A percentile compares a stretch with the other conserved stretches of the same genome.
Conservation (phyloP, 306 rosid genomes). For the Sicyos baderoa region DNA sequence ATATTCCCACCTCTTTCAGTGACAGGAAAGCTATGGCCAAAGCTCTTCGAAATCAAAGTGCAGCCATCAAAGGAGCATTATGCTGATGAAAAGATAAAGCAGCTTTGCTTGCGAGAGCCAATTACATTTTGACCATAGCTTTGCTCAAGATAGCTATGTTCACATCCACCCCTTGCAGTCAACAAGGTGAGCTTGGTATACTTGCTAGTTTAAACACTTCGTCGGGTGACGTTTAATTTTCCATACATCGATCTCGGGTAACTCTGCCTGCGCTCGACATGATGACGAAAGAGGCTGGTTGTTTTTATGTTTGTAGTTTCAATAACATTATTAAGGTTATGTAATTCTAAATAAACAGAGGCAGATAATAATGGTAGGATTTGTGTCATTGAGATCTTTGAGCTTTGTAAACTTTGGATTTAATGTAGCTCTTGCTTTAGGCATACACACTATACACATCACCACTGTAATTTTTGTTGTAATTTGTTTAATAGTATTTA, state of each 20-base stretch:
- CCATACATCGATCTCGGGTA: background rate
- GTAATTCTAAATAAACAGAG: background rate
- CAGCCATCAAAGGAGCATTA: constrained; percentile 29
- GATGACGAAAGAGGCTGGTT: background rate
- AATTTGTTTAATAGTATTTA: background rate
- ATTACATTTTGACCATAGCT: constrained; percentile 19
- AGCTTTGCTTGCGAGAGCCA: constrained; percentile 51
- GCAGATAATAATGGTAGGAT: background rate
- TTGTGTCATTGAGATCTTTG: background rate
- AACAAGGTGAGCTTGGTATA: too few relatives aligned
- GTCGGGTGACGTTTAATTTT: background rate
- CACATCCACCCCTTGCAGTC: background rate
- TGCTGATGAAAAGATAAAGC: constrained; percentile 32
- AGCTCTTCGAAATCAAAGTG: constrained; percentile 63
- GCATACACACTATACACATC: background rate
- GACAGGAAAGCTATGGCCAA: constrained; percentile 91
- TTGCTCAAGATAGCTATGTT: background rate
- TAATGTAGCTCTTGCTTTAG: background rate
- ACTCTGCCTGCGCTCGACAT: background rate
- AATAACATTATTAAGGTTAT: background rate
- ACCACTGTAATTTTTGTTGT: background rate
- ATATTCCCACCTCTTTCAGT: constrained; percentile 38
- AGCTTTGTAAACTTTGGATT: background rate
- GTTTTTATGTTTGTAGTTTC: background rate
- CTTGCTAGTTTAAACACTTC: too few relatives aligned